Evolutionary conservation across 768 basidiomycete species (phyloP), one percentile per base, ranked within the genome.

Genomic region (Tricholoma sp.): DNA sequence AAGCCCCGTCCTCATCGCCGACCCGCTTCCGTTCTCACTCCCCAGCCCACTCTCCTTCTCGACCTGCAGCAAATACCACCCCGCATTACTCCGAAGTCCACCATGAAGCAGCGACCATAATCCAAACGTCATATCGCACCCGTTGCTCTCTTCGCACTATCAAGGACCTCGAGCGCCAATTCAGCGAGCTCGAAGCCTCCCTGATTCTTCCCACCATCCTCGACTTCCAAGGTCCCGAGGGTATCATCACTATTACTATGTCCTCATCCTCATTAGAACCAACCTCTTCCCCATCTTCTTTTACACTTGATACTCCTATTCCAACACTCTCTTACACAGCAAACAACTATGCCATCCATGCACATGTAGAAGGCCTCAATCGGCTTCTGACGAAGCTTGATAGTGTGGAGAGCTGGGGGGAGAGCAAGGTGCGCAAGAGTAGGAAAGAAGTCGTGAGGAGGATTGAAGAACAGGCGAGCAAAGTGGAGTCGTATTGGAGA

Each of bases 311-410:
- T 36, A 54, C 49, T 37, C 33, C 44, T 29, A 56, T 65, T 68
- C 56, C 66, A 11, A 78, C 79, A 64, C 78, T 91, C 34, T 81
- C 83, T 3, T 91, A 78, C 71, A 83, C 84, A 6, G 69, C 78
- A 1, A 72, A 65, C 44, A 91, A 91, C 66, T 82, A 78, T 17
- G 67, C 79, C 0, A 68, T 90, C 18, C 84, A 85, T 68, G 75
- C 71, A 12, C 85, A 89, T 67, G 71, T 76, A n/a, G 82, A 90
- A 61, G 72, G 76, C 45, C 75, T 91, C 33, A 80, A 80, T 54
- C 80, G 80, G 39, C 69, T 91, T 11, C 74, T 91, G n/a, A 76
- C 80, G 47, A 76, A 76, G 59, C 79, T 91, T 10, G 89, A 91
- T 61, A 82, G 77, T 0, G 78, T 91, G 18, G 81, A 88, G 61